Conservation (phyloP, 2,329 filamentous ascomycete species). For the Diaporthe vexans region DNA sequence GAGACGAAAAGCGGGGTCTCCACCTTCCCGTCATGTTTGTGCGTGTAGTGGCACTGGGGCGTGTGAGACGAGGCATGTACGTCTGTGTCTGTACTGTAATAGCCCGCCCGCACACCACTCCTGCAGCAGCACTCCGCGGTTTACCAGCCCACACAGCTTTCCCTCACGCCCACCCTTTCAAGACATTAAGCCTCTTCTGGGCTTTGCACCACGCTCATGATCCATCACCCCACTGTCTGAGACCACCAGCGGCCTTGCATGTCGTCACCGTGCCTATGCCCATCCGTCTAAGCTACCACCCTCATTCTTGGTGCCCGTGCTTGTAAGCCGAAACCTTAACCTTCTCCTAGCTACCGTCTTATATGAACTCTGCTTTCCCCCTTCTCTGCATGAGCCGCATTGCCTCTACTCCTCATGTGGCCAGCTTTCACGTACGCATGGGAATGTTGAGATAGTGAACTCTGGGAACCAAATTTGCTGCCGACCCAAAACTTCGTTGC, state of each 20-base stretch:
- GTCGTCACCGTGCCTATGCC: conserved; percentile 38
- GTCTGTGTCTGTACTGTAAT: neutral
- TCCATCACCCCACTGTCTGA: conserved; percentile 34
- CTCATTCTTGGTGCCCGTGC: conserved; percentile 4
- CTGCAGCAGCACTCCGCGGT: neutral
- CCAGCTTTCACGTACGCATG: neutral
- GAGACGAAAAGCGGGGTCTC: conserved; percentile 33
- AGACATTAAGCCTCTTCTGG: neutral
- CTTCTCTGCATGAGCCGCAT: neutral
- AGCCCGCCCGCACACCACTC: neutral
- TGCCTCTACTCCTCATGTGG: neutral
- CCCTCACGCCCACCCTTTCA: neutral
- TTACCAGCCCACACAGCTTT: conserved; percentile 11
- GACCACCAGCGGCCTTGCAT: conserved; percentile 34
- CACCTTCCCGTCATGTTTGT: neutral
- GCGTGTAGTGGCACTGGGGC: neutral
- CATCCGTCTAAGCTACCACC: conserved; percentile 5
- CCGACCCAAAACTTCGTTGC: neutral
- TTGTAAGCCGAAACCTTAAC: conserved; percentile 21
- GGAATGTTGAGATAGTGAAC: neutral
- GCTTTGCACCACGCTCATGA: conserved; percentile 1
- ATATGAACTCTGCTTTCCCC: conserved; percentile 18
- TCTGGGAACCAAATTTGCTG: neutral
- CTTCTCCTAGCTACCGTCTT: neutral
- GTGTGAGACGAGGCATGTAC: neutral